phyloP scores from a whole-genome alignment of 2,329 filamentous ascomycete species.

The Ceratocystis papillata region DNA sequence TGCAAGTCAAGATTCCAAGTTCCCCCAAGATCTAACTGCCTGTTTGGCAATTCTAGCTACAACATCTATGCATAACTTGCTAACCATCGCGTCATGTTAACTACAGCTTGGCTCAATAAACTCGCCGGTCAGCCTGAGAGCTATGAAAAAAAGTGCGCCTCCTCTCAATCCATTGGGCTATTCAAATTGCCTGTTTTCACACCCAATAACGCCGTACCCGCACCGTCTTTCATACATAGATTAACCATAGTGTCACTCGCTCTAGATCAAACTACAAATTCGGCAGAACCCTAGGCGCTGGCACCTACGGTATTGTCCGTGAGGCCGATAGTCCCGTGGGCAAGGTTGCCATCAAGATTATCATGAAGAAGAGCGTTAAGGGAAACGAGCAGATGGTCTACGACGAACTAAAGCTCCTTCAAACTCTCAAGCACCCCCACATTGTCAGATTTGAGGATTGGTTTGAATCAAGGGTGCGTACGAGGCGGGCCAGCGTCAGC shows the following conservation, averaged over 20 bases:
- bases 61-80: slow-evolving; percentile 5
- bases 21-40: too few relatives aligned
- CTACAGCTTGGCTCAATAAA: slow-evolving; percentile 58
- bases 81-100: slow-evolving; percentile 23
- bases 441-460: slow-evolving; percentile 97
- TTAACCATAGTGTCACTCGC: slow-evolving; percentile 27
- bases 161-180: slow-evolving; percentile 14
- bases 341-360: slow-evolving; percentile 95
- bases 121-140: slow-evolving; percentile 93
- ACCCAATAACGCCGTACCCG: background rate
- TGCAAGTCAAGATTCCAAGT: slow-evolving; percentile 31
- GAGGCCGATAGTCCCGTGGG: slow-evolving; percentile 74
- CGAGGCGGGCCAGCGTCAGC: slow-evolving; percentile 28
- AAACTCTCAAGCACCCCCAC: slow-evolving; percentile 81
- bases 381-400: slow-evolving; percentile 98
- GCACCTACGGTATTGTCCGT: slow-evolving; percentile 95
- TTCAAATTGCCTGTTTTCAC: background rate
- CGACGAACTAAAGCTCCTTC: slow-evolving; percentile 89
- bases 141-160: slow-evolving; percentile 87
- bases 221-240: background rate
- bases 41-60: background rate
- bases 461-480: slow-evolving; percentile 93
- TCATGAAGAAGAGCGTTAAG: slow-evolving; percentile 97
- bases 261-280: slow-evolving; percentile 75
- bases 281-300: slow-evolving; percentile 85